These are phyloP conservation scores for Micractinium sp. DNA, from an alignment of 139 green algal genomes.

Conservation along the genomic window DNA sequence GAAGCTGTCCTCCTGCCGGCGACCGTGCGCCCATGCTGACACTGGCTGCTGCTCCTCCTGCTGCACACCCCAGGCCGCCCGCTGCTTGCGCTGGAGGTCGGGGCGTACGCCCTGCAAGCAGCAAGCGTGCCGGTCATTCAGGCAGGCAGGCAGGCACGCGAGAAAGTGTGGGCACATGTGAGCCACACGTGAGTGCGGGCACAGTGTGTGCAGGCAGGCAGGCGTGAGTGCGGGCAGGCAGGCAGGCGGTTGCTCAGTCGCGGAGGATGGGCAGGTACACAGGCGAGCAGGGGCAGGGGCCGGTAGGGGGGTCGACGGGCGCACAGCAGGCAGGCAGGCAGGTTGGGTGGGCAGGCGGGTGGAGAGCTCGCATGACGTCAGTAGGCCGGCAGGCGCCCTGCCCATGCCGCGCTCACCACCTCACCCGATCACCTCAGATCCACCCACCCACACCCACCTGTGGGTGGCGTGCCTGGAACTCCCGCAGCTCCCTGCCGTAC, in stretches of 20 bases:
- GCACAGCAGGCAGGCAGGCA: background rate
- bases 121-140: no score
- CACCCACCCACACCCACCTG: constrained; percentile 2
- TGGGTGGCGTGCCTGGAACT: background rate
- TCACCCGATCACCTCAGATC: background rate
- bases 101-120: background rate
- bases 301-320: no score
- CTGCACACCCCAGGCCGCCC: background rate
- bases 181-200: background rate
- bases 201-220: background rate
- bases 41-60: background rate
- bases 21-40: background rate
- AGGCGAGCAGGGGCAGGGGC: no score
- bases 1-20: background rate
- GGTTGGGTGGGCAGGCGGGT: background rate
- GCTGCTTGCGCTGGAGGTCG: constrained; percentile 8
- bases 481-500: background rate
- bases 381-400: background rate
- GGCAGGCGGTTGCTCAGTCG: background rate
- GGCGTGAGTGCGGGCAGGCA: background rate
- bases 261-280: no score
- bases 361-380: background rate
- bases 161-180: background rate
- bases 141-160: background rate
- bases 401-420: background rate